Evolutionary conservation across 2,329 filamentous ascomycete species (phyloP), one percentile per base, ranked within the genome.

Genomic region (Fusarium caatingaense): DNA sequence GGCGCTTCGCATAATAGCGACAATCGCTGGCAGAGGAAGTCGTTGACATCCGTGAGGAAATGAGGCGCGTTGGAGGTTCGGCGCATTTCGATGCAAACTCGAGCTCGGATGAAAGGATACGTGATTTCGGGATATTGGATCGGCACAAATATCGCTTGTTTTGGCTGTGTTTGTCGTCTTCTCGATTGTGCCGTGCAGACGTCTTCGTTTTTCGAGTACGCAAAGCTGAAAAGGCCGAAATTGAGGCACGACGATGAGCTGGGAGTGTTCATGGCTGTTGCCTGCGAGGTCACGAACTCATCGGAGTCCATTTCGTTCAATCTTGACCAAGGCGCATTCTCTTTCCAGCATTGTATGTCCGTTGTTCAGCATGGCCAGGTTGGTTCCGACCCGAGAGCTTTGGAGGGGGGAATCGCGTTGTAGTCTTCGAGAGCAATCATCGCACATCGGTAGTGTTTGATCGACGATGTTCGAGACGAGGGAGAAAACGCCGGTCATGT

Each of bases 371-470:
- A 37, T 4, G 16, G 34, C 10, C 9, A n/a, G 10, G 34, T n/a
- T 37, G 3, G 18, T 1, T 37, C 18, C 18, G 9, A 11, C 32
- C 9, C 9, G 10, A 37, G 34, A n/a, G 18, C 10, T 37, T 12
- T 37, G 10, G 34, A n/a, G 1, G 12, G 34, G 3, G 18, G 18
- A n/a, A 37, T n/a, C 16, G 9, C 1, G 16, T 10, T n/a, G 18
- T 5, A 37, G 9, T n/a, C 5, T 4, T n/a, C 34, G 18, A 37
- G 18, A 12, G 6, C 34, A n/a, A 37, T n/a, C 0, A n/a, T n/a
- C 10, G 18, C 12, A 11, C 18, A 7, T 2, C 18, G 10, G 18
- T 4, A 12, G 34, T 37, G 2, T 37, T 12, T 0, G 2, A 3
- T n/a, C 10, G 34, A 37, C 3, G 6, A 7, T 6, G 15, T 4